These are phyloP conservation scores for Pyricularia sp. DNA, from an alignment of 2,329 filamentous ascomycete species.

Conservation along the genomic window DNA sequence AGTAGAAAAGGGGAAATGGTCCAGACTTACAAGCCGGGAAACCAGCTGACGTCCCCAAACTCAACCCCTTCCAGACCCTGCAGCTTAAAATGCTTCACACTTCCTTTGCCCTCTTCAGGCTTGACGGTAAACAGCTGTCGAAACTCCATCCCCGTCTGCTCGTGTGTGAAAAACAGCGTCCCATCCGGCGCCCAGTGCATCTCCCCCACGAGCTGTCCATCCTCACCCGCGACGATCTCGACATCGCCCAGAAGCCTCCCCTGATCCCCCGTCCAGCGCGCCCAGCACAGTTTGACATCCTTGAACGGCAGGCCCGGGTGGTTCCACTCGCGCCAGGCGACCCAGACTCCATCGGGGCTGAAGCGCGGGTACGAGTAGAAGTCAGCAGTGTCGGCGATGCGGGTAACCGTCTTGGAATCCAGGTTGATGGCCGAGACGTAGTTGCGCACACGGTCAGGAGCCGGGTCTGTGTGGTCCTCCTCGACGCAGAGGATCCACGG, in stretches of 20 bases:
- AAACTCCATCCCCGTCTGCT: slow-evolving; percentile 24
- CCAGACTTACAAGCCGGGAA: slow-evolving; percentile 17
- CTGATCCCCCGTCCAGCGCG: slow-evolving; percentile 23
- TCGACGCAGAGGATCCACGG: slow-evolving; percentile 36
- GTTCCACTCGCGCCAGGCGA: slow-evolving; percentile 42
- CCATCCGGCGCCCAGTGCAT: slow-evolving; percentile 37
- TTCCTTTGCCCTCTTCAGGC: slow-evolving; percentile 8
- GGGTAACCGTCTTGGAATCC: slow-evolving; percentile 24
- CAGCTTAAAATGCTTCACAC: slow-evolving; percentile 17
- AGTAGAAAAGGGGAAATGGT: neutral
- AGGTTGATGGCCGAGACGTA: slow-evolving; percentile 26
- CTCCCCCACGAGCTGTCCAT: slow-evolving; percentile 30
- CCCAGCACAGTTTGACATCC: slow-evolving; percentile 28
- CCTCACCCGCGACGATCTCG: slow-evolving; percentile 26
- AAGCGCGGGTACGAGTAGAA: slow-evolving; percentile 40
- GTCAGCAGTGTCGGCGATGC: slow-evolving; percentile 30
- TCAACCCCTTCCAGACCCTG: slow-evolving; percentile 27
- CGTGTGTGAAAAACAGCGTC: slow-evolving; percentile 32
- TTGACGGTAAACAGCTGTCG: slow-evolving; percentile 31
- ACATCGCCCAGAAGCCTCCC: slow-evolving; percentile 4
- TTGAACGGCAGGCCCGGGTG: slow-evolving; percentile 41
- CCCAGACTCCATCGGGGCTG: slow-evolving; percentile 26
- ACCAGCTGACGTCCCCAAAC: slow-evolving; percentile 21
- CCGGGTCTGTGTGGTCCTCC: slow-evolving; percentile 31
- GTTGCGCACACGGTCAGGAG: slow-evolving; percentile 20